Conservation (phyloP, 2,329 filamentous ascomycete genomes). For the Calycina marina region DNA sequence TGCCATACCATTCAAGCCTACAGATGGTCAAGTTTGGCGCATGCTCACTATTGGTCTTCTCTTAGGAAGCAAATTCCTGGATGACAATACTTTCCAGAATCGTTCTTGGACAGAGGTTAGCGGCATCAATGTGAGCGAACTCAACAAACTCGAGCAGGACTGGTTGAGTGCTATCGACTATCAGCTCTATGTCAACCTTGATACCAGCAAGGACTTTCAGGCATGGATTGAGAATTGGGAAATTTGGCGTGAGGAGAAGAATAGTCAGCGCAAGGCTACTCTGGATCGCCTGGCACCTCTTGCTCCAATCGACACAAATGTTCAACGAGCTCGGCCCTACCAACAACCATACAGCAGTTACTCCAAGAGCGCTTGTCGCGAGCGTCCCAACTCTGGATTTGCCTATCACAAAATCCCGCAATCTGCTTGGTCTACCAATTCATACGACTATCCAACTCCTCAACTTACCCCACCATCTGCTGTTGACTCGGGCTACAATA, state of each 20-base stretch:
- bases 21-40: conserved; percentile 47
- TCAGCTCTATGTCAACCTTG: conserved; percentile 53
- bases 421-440: conserved; percentile 19
- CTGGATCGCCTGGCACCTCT: conserved; percentile 28
- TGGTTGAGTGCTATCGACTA: conserved; percentile 55
- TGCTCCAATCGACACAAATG: conserved; percentile 43
- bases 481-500: conserved; percentile 36
- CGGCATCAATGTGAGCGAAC: conserved; percentile 50
- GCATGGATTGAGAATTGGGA: conserved; percentile 54
- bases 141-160: conserved; percentile 53
- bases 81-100: conserved; percentile 70
- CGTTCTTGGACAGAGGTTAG: conserved; percentile 66
- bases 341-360: conserved; percentile 30
- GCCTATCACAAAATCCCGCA: conserved; percentile 18
- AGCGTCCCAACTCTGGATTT: conserved; percentile 19
- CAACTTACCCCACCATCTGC: conserved; percentile 37
- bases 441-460: conserved; percentile 17
- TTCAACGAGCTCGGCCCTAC: conserved; percentile 30
- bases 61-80: conserved; percentile 61
- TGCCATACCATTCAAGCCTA: conserved; percentile 22
- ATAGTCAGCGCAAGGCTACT: conserved; percentile 23
- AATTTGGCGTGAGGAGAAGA: conserved; percentile 36
- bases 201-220: conserved; percentile 45
- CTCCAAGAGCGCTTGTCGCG: conserved; percentile 28
- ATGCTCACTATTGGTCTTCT: conserved; percentile 55